A percentile compares a stretch with the other conserved stretches of the same genome.
These are phyloP conservation scores for Schizonepeta tenuifolia DNA, from an alignment of 257 asterid species.

Conservation along the genomic window DNA sequence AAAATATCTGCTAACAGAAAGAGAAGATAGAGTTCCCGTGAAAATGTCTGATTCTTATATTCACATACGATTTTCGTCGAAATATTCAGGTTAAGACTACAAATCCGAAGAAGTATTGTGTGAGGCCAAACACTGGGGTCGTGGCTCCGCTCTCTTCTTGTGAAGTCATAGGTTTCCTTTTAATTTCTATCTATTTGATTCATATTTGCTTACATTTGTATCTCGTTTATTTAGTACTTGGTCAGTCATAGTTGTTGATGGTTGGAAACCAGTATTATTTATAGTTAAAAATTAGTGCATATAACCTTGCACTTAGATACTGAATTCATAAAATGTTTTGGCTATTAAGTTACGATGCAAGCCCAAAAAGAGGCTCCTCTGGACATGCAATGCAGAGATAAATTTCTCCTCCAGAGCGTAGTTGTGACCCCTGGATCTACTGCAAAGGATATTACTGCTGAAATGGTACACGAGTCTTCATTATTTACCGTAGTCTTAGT, in stretches of 20 bases:
- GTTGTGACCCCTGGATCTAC: slow-evolving; percentile 58
- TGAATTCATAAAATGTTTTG: slow-evolving; percentile 33
- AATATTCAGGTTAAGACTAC: slow-evolving; percentile 89
- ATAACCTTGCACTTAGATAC: background rate
- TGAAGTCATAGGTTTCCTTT: slow-evolving; percentile 67
- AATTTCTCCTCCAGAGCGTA: slow-evolving; percentile 87
- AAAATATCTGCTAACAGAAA: background rate
- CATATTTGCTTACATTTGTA: background rate
- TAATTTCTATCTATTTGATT: background rate
- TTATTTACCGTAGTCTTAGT: slow-evolving; percentile 1
- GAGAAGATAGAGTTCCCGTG: slow-evolving; percentile 4
- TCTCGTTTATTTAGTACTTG: slow-evolving; percentile 9
- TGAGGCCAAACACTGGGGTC: slow-evolving; percentile 95
- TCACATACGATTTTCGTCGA: slow-evolving; percentile 23
- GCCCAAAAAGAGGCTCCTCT: slow-evolving; percentile 95
- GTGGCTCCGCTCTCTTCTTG: slow-evolving; percentile 82
- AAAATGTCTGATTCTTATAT: slow-evolving; percentile 9
- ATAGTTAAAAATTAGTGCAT: background rate
- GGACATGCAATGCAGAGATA: slow-evolving; percentile 96
- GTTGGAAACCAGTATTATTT: background rate
- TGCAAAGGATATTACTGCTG: slow-evolving; percentile 78
- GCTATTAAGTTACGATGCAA: slow-evolving; percentile 90
- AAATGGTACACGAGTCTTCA: slow-evolving; percentile 56
- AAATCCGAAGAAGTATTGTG: slow-evolving; percentile 98
- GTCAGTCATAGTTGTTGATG: background rate